Conservation (phyloP, 768 basidiomycete genomes). For the Mycena venus region DNA sequence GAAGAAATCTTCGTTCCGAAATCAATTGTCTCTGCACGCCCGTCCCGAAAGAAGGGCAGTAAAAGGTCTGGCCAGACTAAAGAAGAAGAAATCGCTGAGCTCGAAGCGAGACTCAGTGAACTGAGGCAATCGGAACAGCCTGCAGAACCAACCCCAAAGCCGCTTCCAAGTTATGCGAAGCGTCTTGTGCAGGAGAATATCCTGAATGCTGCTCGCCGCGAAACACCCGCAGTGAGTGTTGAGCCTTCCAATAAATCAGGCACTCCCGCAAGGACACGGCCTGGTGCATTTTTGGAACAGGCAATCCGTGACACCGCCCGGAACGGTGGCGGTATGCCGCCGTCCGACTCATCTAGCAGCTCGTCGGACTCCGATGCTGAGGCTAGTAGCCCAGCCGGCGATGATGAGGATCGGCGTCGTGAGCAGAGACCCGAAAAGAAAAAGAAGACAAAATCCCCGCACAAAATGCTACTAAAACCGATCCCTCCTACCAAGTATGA, state of each 20-base stretch:
- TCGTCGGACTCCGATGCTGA: neutral
- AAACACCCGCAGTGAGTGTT: neutral
- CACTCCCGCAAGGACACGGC: constrained; percentile 1
- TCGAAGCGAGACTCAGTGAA: neutral
- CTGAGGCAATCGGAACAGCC: neutral
- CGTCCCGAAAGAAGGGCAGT: neutral
- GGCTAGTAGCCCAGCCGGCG: neutral
- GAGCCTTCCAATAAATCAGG: neutral
- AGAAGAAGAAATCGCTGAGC: neutral
- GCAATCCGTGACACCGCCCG: constrained; percentile 4
- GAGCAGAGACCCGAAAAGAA: neutral
- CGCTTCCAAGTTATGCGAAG: neutral
- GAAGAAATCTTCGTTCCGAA: neutral
- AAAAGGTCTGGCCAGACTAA: constrained; percentile 24
- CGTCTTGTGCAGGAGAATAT: neutral
- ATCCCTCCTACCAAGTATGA: constrained; percentile 11
- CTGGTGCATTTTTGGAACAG: constrained; percentile 11
- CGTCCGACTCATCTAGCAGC: neutral
- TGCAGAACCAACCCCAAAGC: neutral
- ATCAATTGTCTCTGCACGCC: neutral
- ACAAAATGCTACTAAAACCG: neutral
- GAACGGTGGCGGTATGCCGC: neutral
- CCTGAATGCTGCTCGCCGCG: neutral
- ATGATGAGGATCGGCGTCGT: neutral
- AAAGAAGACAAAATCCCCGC: constrained; percentile 1